Conservation (phyloP, 345 rosid genomes). For the Corchorus olitorius region DNA sequence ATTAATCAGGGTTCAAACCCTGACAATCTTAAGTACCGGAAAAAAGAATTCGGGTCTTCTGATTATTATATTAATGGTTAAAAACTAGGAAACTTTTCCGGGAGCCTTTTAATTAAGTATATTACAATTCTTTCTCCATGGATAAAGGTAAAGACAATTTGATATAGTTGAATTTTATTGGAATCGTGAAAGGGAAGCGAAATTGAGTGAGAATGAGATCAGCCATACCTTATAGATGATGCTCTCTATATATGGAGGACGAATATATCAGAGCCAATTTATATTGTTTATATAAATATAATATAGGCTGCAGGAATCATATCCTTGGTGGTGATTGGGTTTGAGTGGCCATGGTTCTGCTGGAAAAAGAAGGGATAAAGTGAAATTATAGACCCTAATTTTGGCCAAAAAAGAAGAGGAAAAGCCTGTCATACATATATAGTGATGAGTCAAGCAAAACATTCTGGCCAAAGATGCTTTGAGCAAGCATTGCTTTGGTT, state of each 20-base stretch:
- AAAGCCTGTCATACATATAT: neutral
- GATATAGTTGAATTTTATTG: neutral
- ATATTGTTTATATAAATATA: neutral
- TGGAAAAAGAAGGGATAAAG: neutral
- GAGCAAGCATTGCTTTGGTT: neutral
- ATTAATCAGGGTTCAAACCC: no score
- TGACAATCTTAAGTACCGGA: no score
- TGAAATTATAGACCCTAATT: neutral
- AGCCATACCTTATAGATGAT: neutral
- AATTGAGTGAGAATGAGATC: neutral
- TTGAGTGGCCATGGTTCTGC: constrained; percentile 7
- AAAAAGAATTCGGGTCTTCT: no score
- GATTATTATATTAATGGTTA: neutral
- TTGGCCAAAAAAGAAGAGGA: neutral
- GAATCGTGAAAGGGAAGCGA: constrained; percentile 12
- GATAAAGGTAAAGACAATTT: constrained; percentile 8
- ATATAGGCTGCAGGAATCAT: constrained; percentile 10
- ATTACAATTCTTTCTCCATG: neutral
- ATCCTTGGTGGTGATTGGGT: neutral
- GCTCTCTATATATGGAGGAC: neutral
- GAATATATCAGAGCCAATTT: neutral
- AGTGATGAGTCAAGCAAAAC: neutral
- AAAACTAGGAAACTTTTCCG: neutral
- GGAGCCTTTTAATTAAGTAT: neutral
- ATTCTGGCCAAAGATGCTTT: neutral